Evolutionary conservation across 2,329 filamentous ascomycete species (phyloP).

Genomic region (Chaetomium sp.): DNA sequence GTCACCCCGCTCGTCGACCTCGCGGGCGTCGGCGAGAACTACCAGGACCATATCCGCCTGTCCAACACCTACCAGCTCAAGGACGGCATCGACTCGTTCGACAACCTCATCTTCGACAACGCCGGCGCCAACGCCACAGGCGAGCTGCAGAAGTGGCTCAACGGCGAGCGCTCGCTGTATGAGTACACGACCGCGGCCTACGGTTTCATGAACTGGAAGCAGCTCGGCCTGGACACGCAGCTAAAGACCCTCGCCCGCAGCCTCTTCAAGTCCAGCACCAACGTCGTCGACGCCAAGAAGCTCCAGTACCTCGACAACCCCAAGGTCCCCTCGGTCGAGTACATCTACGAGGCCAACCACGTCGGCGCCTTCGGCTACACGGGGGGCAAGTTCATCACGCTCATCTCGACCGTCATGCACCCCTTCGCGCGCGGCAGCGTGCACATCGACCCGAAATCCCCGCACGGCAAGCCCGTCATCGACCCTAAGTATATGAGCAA

Average conservation of each 20-base stretch:
- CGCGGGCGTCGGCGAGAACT: slow-evolving; percentile 51
- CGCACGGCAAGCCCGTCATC: slow-evolving; percentile 38
- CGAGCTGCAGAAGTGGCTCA: slow-evolving; percentile 26
- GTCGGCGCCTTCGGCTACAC: slow-evolving; percentile 36
- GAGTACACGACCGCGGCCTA: slow-evolving; percentile 46
- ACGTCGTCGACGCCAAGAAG: slow-evolving; percentile 42
- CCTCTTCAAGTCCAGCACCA: slow-evolving; percentile 28
- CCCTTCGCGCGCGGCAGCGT: slow-evolving; percentile 40
- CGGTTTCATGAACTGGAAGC: slow-evolving; percentile 47
- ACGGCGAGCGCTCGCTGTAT: slow-evolving; percentile 27
- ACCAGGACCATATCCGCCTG: slow-evolving; percentile 49
- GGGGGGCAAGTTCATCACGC: slow-evolving; percentile 36
- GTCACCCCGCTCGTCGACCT: slow-evolving; percentile 46
- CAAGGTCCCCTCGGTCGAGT: slow-evolving; percentile 45
- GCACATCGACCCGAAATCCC: slow-evolving; percentile 40
- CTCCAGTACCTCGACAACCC: slow-evolving; percentile 43
- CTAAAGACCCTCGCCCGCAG: slow-evolving; percentile 33
- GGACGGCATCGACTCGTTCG: slow-evolving; percentile 27
- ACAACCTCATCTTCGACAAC: slow-evolving; percentile 26
- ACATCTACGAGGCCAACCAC: slow-evolving; percentile 50
- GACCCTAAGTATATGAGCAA: slow-evolving; percentile 40
- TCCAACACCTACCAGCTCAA: slow-evolving; percentile 35
- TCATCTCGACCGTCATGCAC: slow-evolving; percentile 39
- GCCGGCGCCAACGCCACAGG: slow-evolving; percentile 24
- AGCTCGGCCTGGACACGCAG: slow-evolving; percentile 38